phyloP scores from a whole-genome alignment of 306 rosid genomes.

The Rosa lucieae region DNA sequence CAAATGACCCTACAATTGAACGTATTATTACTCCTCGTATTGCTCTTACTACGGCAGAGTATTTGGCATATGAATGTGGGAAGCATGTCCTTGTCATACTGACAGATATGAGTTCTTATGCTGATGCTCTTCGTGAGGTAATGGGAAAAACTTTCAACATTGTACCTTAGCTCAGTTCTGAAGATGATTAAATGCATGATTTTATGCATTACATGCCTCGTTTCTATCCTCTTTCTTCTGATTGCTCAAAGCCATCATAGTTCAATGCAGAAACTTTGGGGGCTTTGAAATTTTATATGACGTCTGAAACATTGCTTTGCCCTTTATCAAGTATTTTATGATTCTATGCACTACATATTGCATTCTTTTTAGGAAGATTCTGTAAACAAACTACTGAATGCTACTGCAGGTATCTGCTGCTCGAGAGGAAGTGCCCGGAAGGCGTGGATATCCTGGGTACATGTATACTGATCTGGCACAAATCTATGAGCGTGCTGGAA shows the following conservation, averaged over 20 bases:
- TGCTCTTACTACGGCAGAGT: conserved; percentile 99
- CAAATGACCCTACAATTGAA: conserved; percentile 98
- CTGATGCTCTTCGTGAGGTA: conserved; percentile 99
- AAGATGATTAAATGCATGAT: conserved; percentile 6
- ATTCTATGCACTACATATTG: neutral
- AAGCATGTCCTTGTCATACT: conserved; percentile 99
- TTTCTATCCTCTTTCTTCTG: conserved; percentile 12
- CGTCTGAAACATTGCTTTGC: conserved; percentile 13
- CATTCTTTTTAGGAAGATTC: conserved; percentile 1
- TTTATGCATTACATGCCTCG: conserved; percentile 11
- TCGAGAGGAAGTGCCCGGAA: conserved; percentile 99
- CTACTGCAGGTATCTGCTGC: conserved; percentile 94
- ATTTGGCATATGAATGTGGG: conserved; percentile 98
- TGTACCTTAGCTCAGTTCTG: neutral
- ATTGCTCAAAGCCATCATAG: neutral
- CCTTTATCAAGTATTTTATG: conserved; percentile 5
- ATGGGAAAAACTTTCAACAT: conserved; percentile 16
- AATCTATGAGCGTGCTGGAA: conserved; percentile 98
- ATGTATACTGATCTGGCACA: conserved; percentile 99
- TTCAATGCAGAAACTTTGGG: conserved; percentile 11
- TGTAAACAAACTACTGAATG: conserved; percentile 19
- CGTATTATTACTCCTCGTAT: conserved; percentile 99
- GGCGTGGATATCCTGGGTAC: conserved; percentile 99
- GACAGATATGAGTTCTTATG: conserved; percentile 99
- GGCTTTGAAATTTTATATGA: conserved; percentile 18